A percentile compares a stretch with the other conserved stretches of the same genome.
Evolutionary conservation across 352 stramenopile genomes (phyloP).

Genomic region (Pythium monospermum): DNA sequence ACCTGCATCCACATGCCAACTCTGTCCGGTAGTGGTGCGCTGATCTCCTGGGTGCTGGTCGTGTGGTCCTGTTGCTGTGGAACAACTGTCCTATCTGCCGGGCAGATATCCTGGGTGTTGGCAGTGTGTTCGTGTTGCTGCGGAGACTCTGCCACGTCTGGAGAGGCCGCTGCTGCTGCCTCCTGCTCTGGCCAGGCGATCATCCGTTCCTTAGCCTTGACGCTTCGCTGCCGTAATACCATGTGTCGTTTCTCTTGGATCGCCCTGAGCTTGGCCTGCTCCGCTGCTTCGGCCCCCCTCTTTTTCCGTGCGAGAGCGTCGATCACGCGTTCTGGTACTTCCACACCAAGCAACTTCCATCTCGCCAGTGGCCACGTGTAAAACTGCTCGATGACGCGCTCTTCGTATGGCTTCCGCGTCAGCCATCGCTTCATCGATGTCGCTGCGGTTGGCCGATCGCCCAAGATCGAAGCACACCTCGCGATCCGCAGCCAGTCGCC

Average conservation of each 20-base stretch:
- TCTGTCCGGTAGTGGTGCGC: conserved; percentile 2
- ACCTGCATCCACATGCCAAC: conserved; percentile 11
- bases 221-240: conserved; percentile 23
- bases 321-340: conserved; percentile 30
- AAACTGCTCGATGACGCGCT: conserved; percentile 40
- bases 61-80: too few relatives aligned
- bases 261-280: conserved; percentile 10
- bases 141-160: too few relatives aligned
- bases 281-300: conserved; percentile 9
- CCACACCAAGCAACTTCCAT: conserved; percentile 54
- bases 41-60: too few relatives aligned
- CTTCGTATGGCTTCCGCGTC: conserved; percentile 26
- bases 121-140: too few relatives aligned
- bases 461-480: conserved; percentile 35
- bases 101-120: too few relatives aligned
- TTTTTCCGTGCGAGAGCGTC: conserved; percentile 23
- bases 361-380: conserved; percentile 45
- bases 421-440: conserved; percentile 40
- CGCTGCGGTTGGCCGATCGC: conserved; percentile 29
- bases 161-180: too few relatives aligned
- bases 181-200: conserved; percentile 27
- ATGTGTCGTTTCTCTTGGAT: conserved; percentile 28
- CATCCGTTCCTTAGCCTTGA: conserved; percentile 19
- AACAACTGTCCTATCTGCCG: too few relatives aligned
- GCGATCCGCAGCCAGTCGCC: conserved; percentile 57